Evolutionary conservation across 345 rosid species (phyloP).

Genomic region (Theobroma cacao): DNA sequence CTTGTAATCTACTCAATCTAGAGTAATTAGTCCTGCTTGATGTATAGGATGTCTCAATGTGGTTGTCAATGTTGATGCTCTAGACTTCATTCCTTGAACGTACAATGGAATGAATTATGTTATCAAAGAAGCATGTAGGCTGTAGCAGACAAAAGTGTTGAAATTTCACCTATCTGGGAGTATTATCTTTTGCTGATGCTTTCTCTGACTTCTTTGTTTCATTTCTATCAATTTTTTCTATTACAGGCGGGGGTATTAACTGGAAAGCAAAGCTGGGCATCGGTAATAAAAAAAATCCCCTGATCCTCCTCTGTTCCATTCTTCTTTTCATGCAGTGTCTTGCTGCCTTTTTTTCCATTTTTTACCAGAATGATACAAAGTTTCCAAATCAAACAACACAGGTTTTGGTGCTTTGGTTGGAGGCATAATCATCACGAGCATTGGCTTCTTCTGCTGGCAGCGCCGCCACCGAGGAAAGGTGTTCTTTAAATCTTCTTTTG

Average conservation of each 20-base stretch:
- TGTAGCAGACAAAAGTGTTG: not conserved
- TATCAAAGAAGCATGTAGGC: not conserved
- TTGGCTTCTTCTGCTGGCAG: slow-evolving; percentile 10
- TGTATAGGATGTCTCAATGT: not conserved
- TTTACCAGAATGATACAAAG: not conserved
- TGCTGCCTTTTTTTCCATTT: not conserved
- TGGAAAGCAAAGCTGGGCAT: not conserved
- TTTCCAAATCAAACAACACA: slow-evolving; percentile 11
- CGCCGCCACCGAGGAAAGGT: slow-evolving; percentile 29
- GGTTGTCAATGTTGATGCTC: not conserved
- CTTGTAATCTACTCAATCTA: not conserved
- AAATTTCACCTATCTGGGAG: too few relatives aligned
- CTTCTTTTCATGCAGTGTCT: not conserved
- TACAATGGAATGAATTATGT: not conserved
- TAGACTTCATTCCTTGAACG: not conserved
- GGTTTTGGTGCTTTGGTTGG: slow-evolving; percentile 21
- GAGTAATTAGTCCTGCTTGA: not conserved
- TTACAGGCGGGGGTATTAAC: not conserved
- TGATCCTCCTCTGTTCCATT: not conserved
- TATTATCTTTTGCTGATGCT: too few relatives aligned
- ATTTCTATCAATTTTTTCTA: not conserved
- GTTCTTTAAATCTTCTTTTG: slow-evolving; percentile 25
- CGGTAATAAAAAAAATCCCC: slow-evolving; percentile 23
- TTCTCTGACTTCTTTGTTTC: not conserved
- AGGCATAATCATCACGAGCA: slow-evolving; percentile 21